Conservation (phyloP, 805 yeast genomes). For the Starmerella floris region DNA sequence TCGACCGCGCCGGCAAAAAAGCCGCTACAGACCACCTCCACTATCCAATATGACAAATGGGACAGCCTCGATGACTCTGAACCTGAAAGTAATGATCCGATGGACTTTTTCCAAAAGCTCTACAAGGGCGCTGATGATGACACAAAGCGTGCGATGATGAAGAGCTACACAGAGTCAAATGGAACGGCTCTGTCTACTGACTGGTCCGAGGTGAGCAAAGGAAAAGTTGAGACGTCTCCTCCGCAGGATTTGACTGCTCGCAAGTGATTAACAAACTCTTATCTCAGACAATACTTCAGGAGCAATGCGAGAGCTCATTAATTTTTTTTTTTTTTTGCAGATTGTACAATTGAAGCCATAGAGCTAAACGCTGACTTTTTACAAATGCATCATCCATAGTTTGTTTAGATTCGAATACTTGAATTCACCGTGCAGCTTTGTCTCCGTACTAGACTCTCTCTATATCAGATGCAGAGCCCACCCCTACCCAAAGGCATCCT, state of each 20-base stretch:
- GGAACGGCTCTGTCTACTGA: constrained; percentile 90
- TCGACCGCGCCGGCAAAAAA: neutral
- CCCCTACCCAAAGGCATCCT: no score
- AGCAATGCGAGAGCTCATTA: constrained; percentile 31
- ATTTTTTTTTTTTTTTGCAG: no score
- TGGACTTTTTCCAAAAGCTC: constrained; percentile 57
- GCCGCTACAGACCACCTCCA: neutral
- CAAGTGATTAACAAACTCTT: constrained; percentile 27
- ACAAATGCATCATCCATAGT: no score
- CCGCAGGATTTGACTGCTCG: constrained; percentile 62
- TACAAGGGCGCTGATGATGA: constrained; percentile 78
- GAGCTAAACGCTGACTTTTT: no score
- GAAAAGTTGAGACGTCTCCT: constrained; percentile 51
- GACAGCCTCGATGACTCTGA: constrained; percentile 32
- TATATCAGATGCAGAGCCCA: no score
- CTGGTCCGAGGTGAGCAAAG: constrained; percentile 73
- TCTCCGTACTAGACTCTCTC: no score
- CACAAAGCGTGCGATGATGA: constrained; percentile 88
- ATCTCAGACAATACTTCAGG: constrained; percentile 38
- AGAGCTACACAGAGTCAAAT: constrained; percentile 80
- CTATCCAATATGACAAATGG: constrained; percentile 59
- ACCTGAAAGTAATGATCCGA: constrained; percentile 35
- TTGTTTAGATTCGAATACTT: no score
- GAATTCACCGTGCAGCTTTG: no score
- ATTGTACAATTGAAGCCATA: no score